These are phyloP conservation scores for Crucihimalaya himalaica DNA, from an alignment of 345 rosid species.

Conservation along the genomic window DNA sequence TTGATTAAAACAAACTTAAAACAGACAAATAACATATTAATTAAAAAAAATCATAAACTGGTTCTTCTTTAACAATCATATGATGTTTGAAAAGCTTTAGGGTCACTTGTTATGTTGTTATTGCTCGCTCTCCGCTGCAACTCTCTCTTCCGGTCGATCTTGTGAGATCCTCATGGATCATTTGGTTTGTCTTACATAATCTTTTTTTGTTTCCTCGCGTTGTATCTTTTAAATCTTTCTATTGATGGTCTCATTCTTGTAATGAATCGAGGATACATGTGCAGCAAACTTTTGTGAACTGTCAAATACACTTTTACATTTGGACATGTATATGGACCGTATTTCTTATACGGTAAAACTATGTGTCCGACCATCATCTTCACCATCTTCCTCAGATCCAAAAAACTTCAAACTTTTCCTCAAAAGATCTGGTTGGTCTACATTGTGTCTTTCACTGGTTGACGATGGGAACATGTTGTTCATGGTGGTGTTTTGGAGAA, in stretches of 20 bases:
- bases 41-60: constrained; percentile 3
- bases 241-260: constrained; percentile 23
- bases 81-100: constrained; percentile 6
- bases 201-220: constrained; percentile 20
- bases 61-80: constrained; percentile 23
- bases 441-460: constrained; percentile 13
- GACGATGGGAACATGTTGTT: constrained; percentile 2
- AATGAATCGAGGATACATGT: constrained; percentile 25
- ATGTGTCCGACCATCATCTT: constrained; percentile 38
- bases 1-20: neutral
- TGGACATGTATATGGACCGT: constrained; percentile 41
- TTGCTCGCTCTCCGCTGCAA: constrained; percentile 3
- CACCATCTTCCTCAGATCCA: constrained; percentile 4
- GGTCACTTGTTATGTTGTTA: neutral
- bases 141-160: neutral
- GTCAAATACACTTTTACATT: constrained; percentile 19
- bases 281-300: constrained; percentile 39
- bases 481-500: constrained; percentile 1
- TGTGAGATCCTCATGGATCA: neutral
- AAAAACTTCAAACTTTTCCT: neutral
- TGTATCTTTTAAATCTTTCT: constrained; percentile 17
- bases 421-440: neutral
- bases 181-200: neutral
- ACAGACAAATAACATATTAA: neutral
- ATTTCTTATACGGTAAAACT: constrained; percentile 33